Evolutionary conservation across 257 asterid species (phyloP), one percentile per base, ranked within the genome.

Genomic region (Gynochthodes officinalis): DNA sequence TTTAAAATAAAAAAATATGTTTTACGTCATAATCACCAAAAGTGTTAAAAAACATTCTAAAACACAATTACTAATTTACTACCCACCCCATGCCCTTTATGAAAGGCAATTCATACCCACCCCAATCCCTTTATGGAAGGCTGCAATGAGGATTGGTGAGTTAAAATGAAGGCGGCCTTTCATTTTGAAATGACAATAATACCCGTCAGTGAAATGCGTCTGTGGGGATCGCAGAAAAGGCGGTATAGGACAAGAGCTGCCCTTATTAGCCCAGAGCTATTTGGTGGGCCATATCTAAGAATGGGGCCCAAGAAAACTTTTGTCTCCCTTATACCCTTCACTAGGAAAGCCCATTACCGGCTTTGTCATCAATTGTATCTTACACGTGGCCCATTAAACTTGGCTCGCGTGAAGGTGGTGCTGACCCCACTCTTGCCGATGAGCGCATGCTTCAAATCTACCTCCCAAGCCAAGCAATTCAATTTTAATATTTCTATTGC

Each of bases 241-340:
- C n/a, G 10, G 21, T 3, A 6, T 2, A 37, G 14, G 25, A 61
- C 11, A 14, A 16, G 39, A 27, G 72, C 72, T 9, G 62, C 35
- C 59, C 53, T 52, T 28, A n/a, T n/a, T 49, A 52, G 49, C 69
- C 78, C 78, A 72, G 46, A 42, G 9, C 46, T 18, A 48, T 53
- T 16, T 52, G 7, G 76, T 72, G 83, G 83, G 75, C 80, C 81
- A 50, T 28, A 0, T 44, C 39, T 63, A 19, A 39, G 12, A 14
- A 35, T 39, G 63, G 80, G 85, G 68, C 77, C 83, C 64, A 74
- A 48, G 2, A 46, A 9, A 35, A 35, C 25, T 37, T 69, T 50
- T 83, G 84, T 81, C 79, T 59, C 83, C 85, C 54, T 67, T 39
- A 68, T 32, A 75, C 77, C 82, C 74, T 48, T 72, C 78, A 81